Evolutionary conservation across 2,329 filamentous ascomycete genomes (phyloP), one percentile per base, ranked within the genome.

Genomic region (Mycosphaerella arachidis): DNA sequence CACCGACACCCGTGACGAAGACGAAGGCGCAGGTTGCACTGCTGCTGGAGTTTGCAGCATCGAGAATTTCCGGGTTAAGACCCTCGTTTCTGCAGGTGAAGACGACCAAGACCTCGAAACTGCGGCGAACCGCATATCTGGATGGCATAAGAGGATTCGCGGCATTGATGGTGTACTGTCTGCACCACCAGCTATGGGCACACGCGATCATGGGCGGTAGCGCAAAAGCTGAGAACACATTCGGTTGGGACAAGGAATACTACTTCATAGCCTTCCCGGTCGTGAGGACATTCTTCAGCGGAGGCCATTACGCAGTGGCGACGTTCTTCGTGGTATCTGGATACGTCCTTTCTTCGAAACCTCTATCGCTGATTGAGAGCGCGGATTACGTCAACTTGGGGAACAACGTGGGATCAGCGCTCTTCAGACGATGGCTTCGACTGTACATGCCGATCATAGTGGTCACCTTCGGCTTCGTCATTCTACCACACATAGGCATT

Each of bases 141-240:
- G 86, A 89, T 65, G 86, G 86, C 13, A 75, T 89, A 13, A 77
- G 87, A 68, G 86, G 87, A 3, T 87, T 89, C 62, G 86, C 86
- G 4, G 85, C 86, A 2, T 78, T 89, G 31, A 70, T 88, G 30
- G 86, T 89, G 13, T 89, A 88, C 71, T 77, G 81, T 65, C 83
- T 86, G 56, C 84, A 87, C 70, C 80, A 87, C 69, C 73, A 82
- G 64, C 60, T 73, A 5, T 86, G 84, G 84, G 79, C 78, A 48
- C 86, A 85, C 71, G 63, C 63, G 1, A 59, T 65, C 40, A 55
- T 57, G 40, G 61, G 62, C 20, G 59, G 65, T 13, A 63, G 58
- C 43, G 58, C 55, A 18, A 59, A 63, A 7, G 31, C 65, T n/a
- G 65, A 67, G 50, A 67, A 67, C 35, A 60, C 59, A 16, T 66